A percentile compares a stretch with the other conserved stretches of the same genome.
phyloP scores from a whole-genome alignment of 164 flowering plant genomes.

The Sedum album region DNA sequence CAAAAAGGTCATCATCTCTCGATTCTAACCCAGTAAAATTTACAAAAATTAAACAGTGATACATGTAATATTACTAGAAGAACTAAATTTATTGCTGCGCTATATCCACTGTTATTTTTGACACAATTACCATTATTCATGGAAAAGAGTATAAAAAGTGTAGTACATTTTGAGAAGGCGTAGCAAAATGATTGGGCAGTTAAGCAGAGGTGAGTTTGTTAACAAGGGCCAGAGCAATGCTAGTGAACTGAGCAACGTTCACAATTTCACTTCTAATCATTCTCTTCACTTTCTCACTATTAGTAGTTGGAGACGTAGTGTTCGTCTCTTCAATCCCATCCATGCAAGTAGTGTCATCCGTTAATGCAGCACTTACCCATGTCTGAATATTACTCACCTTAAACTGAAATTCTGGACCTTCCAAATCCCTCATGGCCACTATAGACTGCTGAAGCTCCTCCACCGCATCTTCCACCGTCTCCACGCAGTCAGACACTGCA shows the following conservation, averaged over 20 bases:
- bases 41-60: too few species aligned
- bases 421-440: conserved; percentile 30
- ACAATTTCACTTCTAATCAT: conserved; percentile 21
- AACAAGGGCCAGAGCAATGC: conserved; percentile 50
- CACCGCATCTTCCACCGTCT: too few species aligned
- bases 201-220: conserved; percentile 15
- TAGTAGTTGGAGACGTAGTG: not conserved
- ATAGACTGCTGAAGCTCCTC: conserved; percentile 29
- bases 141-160: not conserved
- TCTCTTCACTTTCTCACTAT: conserved; percentile 19
- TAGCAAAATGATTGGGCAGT: not conserved
- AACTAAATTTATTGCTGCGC: too few species aligned
- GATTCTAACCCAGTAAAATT: too few species aligned
- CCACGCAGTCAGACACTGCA: conserved; percentile 42
- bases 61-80: not conserved
- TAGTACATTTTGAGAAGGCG: not conserved
- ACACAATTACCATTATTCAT: not conserved
- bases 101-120: too few species aligned
- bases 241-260: conserved; percentile 31
- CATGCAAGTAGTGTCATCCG: too few species aligned
- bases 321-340: not conserved
- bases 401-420: conserved; percentile 23
- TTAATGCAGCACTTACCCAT: too few species aligned
- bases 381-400: too few species aligned
- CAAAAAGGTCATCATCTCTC: too few species aligned